Conservation (phyloP, 208 protist genomes). For the Leishmania lainsoni region DNA sequence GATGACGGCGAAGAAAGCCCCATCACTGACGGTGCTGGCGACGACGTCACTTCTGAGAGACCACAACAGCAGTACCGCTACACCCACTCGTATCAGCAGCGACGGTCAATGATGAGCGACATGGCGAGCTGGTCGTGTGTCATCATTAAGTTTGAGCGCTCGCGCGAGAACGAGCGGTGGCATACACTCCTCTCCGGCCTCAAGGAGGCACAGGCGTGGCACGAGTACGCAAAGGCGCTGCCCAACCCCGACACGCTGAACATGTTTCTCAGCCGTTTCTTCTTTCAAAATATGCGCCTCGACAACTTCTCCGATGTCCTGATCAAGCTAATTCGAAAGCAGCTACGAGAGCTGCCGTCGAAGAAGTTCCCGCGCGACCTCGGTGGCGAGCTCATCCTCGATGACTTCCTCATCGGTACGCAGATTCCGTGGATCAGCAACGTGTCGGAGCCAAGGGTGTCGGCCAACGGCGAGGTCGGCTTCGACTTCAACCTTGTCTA, state of each 20-base stretch:
- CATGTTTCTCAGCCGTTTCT: slow-evolving; percentile 67
- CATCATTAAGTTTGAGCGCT: slow-evolving; percentile 60
- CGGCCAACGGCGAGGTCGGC: slow-evolving; percentile 72
- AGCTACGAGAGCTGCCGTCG: slow-evolving; percentile 55
- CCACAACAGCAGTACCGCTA: neutral
- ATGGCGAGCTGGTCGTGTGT: slow-evolving; percentile 46
- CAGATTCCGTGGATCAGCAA: slow-evolving; percentile 76
- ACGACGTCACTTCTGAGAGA: neutral
- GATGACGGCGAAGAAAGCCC: slow-evolving; percentile 4
- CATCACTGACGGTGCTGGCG: neutral
- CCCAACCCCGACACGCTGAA: slow-evolving; percentile 75
- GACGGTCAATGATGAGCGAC: slow-evolving; percentile 7
- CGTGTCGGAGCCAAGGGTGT: slow-evolving; percentile 57
- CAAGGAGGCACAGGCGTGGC: slow-evolving; percentile 65
- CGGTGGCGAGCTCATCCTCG: slow-evolving; percentile 68
- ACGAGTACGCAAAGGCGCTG: slow-evolving; percentile 56
- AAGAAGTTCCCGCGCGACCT: slow-evolving; percentile 84
- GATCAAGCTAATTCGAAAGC: slow-evolving; percentile 55
- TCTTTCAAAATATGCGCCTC: slow-evolving; percentile 80
- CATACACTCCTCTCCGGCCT: slow-evolving; percentile 49
- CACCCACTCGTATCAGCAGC: neutral
- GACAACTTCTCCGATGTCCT: slow-evolving; percentile 52
- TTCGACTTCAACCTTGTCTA: slow-evolving; percentile 88
- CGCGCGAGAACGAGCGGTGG: slow-evolving; percentile 79
- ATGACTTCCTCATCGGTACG: slow-evolving; percentile 73